Evolutionary conservation across 179 eudicot genomes (phyloP).

Genomic region (Vitellaria paradoxa): DNA sequence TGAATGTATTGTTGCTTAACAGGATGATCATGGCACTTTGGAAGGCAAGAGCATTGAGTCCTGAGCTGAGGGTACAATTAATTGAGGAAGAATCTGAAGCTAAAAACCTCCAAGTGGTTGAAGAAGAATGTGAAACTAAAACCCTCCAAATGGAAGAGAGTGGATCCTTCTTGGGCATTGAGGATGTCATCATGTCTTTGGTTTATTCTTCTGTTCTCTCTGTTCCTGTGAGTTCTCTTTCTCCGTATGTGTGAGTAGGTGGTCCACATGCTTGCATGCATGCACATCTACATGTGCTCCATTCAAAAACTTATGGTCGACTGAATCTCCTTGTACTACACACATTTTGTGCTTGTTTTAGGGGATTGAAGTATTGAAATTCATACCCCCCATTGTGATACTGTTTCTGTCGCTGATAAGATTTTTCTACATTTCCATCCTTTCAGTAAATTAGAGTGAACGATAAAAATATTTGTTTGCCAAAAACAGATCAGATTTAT

Average conservation of each 20-base stretch:
- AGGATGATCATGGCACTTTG: slow-evolving; percentile 95
- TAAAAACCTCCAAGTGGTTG: slow-evolving; percentile 24
- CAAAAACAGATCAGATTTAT: not conserved
- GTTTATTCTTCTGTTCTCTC: slow-evolving; percentile 67
- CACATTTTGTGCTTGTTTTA: no score
- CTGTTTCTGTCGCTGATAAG: not conserved
- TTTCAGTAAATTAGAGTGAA: no score
- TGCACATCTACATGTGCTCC: not conserved
- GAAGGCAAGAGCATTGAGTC: slow-evolving; percentile 84
- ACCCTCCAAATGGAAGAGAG: slow-evolving; percentile 67
- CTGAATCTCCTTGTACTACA: not conserved
- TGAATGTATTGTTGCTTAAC: slow-evolving; percentile 17
- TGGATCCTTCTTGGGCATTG: slow-evolving; percentile 68
- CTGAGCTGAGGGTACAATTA: slow-evolving; percentile 80
- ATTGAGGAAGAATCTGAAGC: slow-evolving; percentile 44
- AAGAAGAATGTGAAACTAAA: slow-evolving; percentile 60
- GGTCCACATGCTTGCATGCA: not conserved
- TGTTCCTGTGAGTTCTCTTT: slow-evolving; percentile 62
- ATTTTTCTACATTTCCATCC: not conserved
- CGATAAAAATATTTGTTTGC: not conserved
- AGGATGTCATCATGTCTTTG: slow-evolving; percentile 70
- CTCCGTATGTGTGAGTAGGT: not conserved
- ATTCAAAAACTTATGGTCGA: not conserved
- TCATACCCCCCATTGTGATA: not conserved
- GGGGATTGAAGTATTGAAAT: not conserved